phyloP scores from a whole-genome alignment of 148 eudicot genomes.

The Fallopia convolvulus region DNA sequence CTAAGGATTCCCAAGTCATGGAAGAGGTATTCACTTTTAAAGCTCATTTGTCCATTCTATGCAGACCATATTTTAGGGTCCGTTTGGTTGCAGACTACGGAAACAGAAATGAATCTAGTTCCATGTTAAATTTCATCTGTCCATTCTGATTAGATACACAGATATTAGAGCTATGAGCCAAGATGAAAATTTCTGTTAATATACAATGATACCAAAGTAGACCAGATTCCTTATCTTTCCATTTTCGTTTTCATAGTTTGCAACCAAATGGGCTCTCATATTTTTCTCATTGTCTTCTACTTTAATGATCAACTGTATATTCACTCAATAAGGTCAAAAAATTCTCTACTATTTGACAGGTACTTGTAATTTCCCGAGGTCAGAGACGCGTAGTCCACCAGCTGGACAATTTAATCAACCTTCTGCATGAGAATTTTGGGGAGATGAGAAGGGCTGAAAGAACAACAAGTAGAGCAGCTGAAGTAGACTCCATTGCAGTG shows the following conservation, averaged over 20 bases:
- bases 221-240: too few relatives aligned
- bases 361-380: constrained; percentile 51
- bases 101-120: too few relatives aligned
- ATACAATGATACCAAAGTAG: too few relatives aligned
- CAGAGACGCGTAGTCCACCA: constrained; percentile 81
- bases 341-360: constrained; percentile 25
- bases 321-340: background rate
- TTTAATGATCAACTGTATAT: background rate
- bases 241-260: too few relatives aligned
- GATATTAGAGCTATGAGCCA: too few relatives aligned
- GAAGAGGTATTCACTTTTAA: constrained; percentile 59
- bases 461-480: constrained; percentile 20
- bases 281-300: background rate
- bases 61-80: background rate
- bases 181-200: too few relatives aligned
- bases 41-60: background rate
- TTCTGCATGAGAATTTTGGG: constrained; percentile 46
- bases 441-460: constrained; percentile 35
- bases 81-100: too few relatives aligned
- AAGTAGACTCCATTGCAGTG: constrained; percentile 31
- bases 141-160: background rate
- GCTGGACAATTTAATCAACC: constrained; percentile 57
- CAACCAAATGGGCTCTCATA: too few relatives aligned
- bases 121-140: background rate
- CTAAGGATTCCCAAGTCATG: constrained; percentile 63